Percentiles rank a stretch among this genome's conserved stretches.
Conservation (phyloP, 768 basidiomycete species). For the Pleurotus cornucopiae region DNA sequence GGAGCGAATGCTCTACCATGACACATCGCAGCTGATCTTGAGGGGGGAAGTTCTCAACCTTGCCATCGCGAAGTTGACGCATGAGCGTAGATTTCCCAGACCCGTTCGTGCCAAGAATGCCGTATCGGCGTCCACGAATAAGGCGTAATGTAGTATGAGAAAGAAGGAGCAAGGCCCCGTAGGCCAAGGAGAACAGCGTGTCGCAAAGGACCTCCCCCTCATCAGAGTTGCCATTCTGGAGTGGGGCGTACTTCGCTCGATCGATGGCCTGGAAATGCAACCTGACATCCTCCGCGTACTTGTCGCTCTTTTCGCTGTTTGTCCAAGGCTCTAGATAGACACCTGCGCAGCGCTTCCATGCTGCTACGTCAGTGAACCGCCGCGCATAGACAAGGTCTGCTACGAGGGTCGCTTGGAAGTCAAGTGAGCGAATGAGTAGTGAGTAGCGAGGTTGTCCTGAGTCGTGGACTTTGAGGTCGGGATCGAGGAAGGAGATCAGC, state of each 20-base stretch:
- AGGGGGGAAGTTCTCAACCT: constrained; percentile 94
- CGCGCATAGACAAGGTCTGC: constrained; percentile 70
- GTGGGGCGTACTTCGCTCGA: constrained; percentile 58
- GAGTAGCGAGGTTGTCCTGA: constrained; percentile 51
- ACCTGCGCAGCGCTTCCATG: constrained; percentile 71
- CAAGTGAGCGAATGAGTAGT: constrained; percentile 54
- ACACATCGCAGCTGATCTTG: constrained; percentile 82
- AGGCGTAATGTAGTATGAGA: constrained; percentile 92
- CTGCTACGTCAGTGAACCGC: constrained; percentile 45
- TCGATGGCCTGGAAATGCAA: constrained; percentile 77
- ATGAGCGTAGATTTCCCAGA: constrained; percentile 94
- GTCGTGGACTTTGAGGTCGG: constrained; percentile 43
- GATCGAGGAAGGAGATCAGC: constrained; percentile 58
- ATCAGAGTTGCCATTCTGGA: constrained; percentile 39
- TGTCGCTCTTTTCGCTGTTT: constrained; percentile 38
- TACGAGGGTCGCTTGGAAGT: constrained; percentile 70
- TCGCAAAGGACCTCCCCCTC: constrained; percentile 89
- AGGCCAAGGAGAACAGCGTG: constrained; percentile 92
- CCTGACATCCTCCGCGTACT: constrained; percentile 62
- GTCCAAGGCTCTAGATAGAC: constrained; percentile 72
- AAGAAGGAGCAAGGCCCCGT: constrained; percentile 89
- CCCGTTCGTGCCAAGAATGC: constrained; percentile 94
- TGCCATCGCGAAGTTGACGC: constrained; percentile 92
- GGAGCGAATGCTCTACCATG: constrained; percentile 97
- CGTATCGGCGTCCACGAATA: constrained; percentile 88